Conservation (phyloP, 108 stramenopile species). For the Cyclotella sp. region DNA sequence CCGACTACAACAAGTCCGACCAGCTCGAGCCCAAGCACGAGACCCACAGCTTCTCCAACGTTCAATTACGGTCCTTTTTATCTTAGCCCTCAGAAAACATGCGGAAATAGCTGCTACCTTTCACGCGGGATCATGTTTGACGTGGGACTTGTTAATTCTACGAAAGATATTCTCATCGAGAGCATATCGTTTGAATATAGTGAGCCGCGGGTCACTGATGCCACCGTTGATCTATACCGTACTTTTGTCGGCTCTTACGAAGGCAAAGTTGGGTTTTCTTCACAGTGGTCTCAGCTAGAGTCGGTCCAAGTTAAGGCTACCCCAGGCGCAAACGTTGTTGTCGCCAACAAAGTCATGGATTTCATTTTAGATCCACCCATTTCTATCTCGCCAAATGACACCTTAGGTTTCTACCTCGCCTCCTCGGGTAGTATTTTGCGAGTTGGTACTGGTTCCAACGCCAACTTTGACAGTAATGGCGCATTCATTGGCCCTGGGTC, state of each 20-base stretch:
- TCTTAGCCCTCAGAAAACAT: background rate
- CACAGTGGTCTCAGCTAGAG: conserved; percentile 14
- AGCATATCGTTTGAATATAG: conserved; percentile 24
- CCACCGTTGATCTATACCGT: conserved; percentile 25
- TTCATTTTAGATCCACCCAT: conserved; percentile 18
- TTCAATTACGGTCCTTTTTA: conserved; percentile 16
- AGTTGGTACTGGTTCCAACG: conserved; percentile 12
- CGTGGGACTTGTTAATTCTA: background rate
- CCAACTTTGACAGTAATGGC: conserved; percentile 10
- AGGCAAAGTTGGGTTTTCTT: background rate
- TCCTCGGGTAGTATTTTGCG: conserved; percentile 7
- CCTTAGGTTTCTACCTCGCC: conserved; percentile 19
- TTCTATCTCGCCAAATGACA: background rate
- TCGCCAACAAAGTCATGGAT: background rate
- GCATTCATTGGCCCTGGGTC: conserved; percentile 19
- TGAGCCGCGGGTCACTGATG: background rate
- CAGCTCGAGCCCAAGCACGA: background rate
- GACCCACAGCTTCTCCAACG: conserved; percentile 10
- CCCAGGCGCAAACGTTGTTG: background rate
- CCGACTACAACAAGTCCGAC: conserved; percentile 1
- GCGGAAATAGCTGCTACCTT: conserved; percentile 11
- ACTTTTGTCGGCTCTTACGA: conserved; percentile 17
- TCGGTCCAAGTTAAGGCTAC: background rate
- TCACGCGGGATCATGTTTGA: conserved; percentile 32
- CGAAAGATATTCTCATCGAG: conserved; percentile 7